Conservation (phyloP, 2,329 filamentous ascomycete genomes). For the Arthrobotrys iridis region DNA sequence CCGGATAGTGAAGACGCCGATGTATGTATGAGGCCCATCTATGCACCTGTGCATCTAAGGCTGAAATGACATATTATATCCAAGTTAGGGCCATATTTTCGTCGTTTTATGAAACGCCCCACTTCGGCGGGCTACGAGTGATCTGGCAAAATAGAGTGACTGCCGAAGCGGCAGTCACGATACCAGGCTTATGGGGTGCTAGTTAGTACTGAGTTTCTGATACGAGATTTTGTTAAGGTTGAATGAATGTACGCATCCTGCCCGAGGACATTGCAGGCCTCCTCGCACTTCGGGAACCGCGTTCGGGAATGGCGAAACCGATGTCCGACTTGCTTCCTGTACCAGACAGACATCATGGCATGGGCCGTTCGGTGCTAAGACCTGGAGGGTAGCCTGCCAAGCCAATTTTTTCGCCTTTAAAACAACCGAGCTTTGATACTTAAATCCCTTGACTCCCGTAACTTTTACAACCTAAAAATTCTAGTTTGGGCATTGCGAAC, state of each 20-base stretch:
- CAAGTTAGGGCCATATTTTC: conserved; percentile 16
- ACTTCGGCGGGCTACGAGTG: conserved; percentile 9
- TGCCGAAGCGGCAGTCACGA: conserved; percentile 12
- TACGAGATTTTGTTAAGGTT: neutral
- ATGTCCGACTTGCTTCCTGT: conserved; percentile 18
- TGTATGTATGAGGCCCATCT: conserved; percentile 23
- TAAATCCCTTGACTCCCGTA: conserved; percentile 47
- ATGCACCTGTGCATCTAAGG: conserved; percentile 23
- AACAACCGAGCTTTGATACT: conserved; percentile 46
- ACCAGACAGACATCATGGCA: neutral
- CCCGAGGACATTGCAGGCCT: neutral
- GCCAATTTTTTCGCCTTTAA: conserved; percentile 8
- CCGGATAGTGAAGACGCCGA: conserved; percentile 51
- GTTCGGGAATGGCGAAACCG: conserved; percentile 45
- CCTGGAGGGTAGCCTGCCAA: conserved; percentile 23
- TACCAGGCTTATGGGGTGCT: neutral
- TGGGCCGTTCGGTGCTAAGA: conserved; percentile 20
- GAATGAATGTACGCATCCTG: neutral
- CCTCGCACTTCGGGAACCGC: conserved; percentile 23
- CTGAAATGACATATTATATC: conserved; percentile 23
- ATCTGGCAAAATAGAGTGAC: conserved; percentile 18
- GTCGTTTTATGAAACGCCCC: conserved; percentile 48
- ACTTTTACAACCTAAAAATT: conserved; percentile 34
- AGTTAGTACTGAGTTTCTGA: neutral
- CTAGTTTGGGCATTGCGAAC: conserved; percentile 18